A percentile compares a stretch with the other conserved stretches of the same genome.
Evolutionary conservation across 306 rosid species (phyloP).

Genomic region (Prinsepia uniflora): DNA sequence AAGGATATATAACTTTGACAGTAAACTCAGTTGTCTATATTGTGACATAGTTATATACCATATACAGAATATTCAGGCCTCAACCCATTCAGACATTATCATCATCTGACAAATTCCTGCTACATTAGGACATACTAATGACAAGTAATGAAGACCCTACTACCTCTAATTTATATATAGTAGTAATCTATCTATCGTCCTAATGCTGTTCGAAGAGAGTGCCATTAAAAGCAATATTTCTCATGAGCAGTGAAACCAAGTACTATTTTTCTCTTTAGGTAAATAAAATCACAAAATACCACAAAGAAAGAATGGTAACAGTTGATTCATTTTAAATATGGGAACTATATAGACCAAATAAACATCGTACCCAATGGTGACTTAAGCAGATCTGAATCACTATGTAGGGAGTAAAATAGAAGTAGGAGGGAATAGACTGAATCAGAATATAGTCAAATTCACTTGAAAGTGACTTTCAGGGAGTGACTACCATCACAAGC

Average conservation of each 20-base stretch:
- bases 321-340: neutral
- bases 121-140: neutral
- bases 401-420: neutral
- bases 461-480: neutral
- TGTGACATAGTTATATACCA: neutral
- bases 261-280: neutral
- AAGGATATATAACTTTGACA: neutral
- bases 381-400: neutral
- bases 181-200: neutral
- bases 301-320: neutral
- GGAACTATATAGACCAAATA: neutral
- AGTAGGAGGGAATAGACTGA: neutral
- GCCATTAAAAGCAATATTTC: neutral
- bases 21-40: neutral
- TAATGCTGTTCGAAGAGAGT: neutral
- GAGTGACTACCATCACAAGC: neutral
- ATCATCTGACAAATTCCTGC: neutral
- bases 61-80: too few relatives aligned
- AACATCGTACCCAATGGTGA: neutral
- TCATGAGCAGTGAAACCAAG: neutral
- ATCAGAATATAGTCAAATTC: neutral
- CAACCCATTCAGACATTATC: too few relatives aligned
- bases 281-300: neutral
- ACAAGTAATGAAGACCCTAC: neutral
- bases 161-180: neutral